Evolutionary conservation across 2,329 filamentous ascomycete species (phyloP).

Genomic region (Onygenales sp.): DNA sequence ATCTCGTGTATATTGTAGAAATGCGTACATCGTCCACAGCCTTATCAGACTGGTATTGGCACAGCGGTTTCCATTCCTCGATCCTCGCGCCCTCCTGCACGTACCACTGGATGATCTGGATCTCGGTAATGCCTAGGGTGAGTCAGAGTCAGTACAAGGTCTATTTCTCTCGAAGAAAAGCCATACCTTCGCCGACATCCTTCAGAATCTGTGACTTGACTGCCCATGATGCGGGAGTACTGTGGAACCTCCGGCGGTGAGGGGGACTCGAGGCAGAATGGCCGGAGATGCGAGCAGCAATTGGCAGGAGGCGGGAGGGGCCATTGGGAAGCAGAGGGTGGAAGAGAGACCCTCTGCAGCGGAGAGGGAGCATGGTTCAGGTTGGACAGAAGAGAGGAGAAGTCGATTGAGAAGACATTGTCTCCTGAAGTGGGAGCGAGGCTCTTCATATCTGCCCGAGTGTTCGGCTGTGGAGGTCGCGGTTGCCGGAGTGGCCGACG

Average conservation of each 20-base stretch:
- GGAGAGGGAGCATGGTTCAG: slow-evolving; percentile 14
- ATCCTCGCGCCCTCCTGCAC: slow-evolving; percentile 91
- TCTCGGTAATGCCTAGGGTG: slow-evolving; percentile 78
- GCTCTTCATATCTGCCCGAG: background rate
- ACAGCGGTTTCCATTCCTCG: slow-evolving; percentile 95
- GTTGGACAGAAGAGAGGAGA: background rate
- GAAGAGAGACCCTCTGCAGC: slow-evolving; percentile 20
- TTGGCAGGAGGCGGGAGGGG: slow-evolving; percentile 18
- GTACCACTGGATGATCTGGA: slow-evolving; percentile 99
- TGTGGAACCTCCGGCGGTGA: slow-evolving; percentile 26
- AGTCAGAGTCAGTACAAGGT: background rate
- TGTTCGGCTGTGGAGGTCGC: background rate
- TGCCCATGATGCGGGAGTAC: slow-evolving; percentile 23
- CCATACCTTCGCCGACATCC: slow-evolving; percentile 34
- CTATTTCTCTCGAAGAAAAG: slow-evolving; percentile 24
- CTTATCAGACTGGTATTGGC: slow-evolving; percentile 98
- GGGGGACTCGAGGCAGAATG: slow-evolving; percentile 5
- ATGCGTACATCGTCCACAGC: slow-evolving; percentile 52
- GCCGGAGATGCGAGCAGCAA: slow-evolving; percentile 16
- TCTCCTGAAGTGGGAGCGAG: background rate
- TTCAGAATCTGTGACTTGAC: slow-evolving; percentile 32
- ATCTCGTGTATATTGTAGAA: background rate
- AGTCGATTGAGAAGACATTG: background rate
- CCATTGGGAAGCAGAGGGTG: slow-evolving; percentile 18
- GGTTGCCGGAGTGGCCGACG: too few species aligned